Evolutionary conservation across 805 yeast genomes (phyloP), one percentile per base, ranked within the genome.

Genomic region (Kluyveromyces lactis): DNA sequence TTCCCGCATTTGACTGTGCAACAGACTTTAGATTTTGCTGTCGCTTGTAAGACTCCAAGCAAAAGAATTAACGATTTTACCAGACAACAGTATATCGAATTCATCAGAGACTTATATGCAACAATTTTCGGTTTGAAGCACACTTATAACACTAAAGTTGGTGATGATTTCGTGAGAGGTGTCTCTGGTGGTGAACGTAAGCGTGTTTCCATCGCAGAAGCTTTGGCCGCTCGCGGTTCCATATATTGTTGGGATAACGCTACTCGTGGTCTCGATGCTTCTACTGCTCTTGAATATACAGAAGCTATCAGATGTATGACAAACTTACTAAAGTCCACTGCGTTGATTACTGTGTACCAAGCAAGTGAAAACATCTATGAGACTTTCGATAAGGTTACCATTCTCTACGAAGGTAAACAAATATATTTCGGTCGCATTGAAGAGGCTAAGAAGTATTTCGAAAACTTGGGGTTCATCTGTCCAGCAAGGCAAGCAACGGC

Each of bases 121-220:
- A 62, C 67, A 1, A 62, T 64, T 35, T 77, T 73, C 49, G 83
- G 81, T 39, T 60, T 79, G 41, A 59, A 68, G 21, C 81, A 75
- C 55, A 72, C 81, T 7, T 64, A 67, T 42, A 61, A 71, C 50
- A 73, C 79, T 16, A 68, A 66, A 41, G 80, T 75, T 17, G 80
- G 80, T 39, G 67, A 68, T 53, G 79, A 74, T 42, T 66, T 67
- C 34, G 67, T 78, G 26, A 69, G 81, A 53, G 79, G 82, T 61
- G 80, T 77, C 26, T 76, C 86, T 37, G 85, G 87, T 51, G 86
- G 86, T 67, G 86, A 81, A 62, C 68, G 86, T 47, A 79, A 79
- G 60, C 73, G 87, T 63, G 85, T 81, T 6, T 77, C 86, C 5
- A 75, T 81, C 46, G 82, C 83, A 10, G 89, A 81, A 58, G 79